Evolutionary conservation across 2,329 filamentous ascomycete genomes (phyloP), one percentile per base, ranked within the genome.

Genomic region (Zarea fungicola): DNA sequence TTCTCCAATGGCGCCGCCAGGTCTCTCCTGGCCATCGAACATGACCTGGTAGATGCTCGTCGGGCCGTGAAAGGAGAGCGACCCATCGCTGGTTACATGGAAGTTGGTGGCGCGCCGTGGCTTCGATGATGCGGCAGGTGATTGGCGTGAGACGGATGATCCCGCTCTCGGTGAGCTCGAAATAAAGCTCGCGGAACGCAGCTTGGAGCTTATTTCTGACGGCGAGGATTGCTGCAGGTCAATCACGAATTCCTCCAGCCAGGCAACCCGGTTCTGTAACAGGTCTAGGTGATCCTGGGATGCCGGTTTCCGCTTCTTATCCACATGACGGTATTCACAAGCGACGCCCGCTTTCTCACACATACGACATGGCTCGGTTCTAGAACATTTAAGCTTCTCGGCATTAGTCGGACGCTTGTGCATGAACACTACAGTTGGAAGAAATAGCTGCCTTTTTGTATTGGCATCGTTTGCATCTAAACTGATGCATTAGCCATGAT

Each of bases 21-120:
- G n/a, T n/a, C n/a, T n/a, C 8, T 29, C 39, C 13, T 58, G 43
- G 18, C 44, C 46, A 6, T 42, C 49, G 3, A 49, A 50, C 39
- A 49, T 39, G 13, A 47, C 50, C 6, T 53, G 54, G 31, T 60
- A 62, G 8, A 63, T 62, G 26, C 61, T 63, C 4, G 57, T 59
- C 2, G 55, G 52, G 4, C 58, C 57, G 23, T 57, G 53, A 22
- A 50, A 57, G 23, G 52, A 42, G 11, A 59, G 52, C 25, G 40
- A 52, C 14, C n/a, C 51, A 31, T 49, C 48, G 42, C 35, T 47
- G 16, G 28, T 29, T 8, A 29, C 28, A n/a, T n/a, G n/a, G n/a
- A n/a, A n/a, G n/a, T n/a, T n/a, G n/a, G n/a, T n/a, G n/a, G n/a
- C n/a, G n/a, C n/a, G n/a, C n/a, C n/a, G n/a, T n/a, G n/a, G n/a